Evolutionary conservation across 2,329 filamentous ascomycete genomes (phyloP).

Genomic region (Curvularia spicifera): DNA sequence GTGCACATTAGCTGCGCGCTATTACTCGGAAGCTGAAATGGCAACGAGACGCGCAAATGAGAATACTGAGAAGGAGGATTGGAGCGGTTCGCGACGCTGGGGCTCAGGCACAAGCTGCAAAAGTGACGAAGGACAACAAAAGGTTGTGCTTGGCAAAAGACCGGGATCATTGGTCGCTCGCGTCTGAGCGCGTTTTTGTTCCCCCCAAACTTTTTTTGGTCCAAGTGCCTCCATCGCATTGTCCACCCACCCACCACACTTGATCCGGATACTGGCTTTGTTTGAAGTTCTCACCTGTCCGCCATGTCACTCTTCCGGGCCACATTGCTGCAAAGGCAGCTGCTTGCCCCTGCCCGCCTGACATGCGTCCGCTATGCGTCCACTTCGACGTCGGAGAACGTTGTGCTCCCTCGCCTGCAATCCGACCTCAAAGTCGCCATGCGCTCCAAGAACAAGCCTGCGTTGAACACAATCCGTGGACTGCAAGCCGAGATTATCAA

Average conservation of each 20-base stretch:
- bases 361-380: constrained; percentile 33
- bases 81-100: constrained; percentile 40
- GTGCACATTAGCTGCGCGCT: constrained; percentile 40
- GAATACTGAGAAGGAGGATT: constrained; percentile 23
- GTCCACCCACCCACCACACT: neutral
- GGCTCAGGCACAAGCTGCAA: constrained; percentile 29
- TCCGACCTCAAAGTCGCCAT: constrained; percentile 57
- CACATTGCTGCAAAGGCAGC: constrained; percentile 23
- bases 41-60: constrained; percentile 25
- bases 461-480: constrained; percentile 71
- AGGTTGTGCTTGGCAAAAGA: constrained; percentile 29
- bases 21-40: constrained; percentile 14
- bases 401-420: constrained; percentile 54
- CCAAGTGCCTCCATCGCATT: neutral
- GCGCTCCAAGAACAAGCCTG: constrained; percentile 59
- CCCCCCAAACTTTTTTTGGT: constrained; percentile 19
- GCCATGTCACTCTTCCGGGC: constrained; percentile 39
- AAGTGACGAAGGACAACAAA: constrained; percentile 40
- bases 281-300: neutral
- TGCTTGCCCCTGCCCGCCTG: constrained; percentile 21
- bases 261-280: neutral
- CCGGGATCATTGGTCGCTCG: constrained; percentile 26
- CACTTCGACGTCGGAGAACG: constrained; percentile 21
- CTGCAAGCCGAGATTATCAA: constrained; percentile 75
- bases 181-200: constrained; percentile 25